Base-by-base conservation (phyloP, 495 filamentous ascomycete genomes). In the Trichocladium uniseriatum region DNA sequence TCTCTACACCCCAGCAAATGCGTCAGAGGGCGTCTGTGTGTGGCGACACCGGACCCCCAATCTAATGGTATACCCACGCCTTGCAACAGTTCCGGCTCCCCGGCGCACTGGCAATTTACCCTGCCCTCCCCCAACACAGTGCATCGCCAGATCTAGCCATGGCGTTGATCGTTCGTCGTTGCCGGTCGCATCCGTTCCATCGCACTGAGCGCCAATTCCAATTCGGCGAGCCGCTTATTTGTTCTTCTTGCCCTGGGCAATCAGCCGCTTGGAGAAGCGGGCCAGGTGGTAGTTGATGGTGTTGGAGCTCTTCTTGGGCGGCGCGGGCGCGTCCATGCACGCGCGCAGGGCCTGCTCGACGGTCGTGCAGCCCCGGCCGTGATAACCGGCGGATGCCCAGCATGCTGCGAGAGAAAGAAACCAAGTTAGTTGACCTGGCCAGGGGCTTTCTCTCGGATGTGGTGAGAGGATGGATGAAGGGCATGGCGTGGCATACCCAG, bases 231-330 rank as follows among this genome's bases (percentile, higher is more conserved):
- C 52, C 41, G 7, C 69, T 59, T 81, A 79, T 71, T 80, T 81
- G 74, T 90, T 94, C 57, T 57, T 56, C 38, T 20, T 42, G 15
- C 80, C 78, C 7, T 82, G 80, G 1, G 78, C 78, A 36, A 77
- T 77, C 28, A 98, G 82, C 62, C 82, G 84, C 6, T 86, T 81
- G 61, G 94, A 89, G 72, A 97, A 81, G 52, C 92, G 78, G 59
- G 78, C 77, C 34, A 98, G 68, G 67, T 96, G 90, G 75, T 94
- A 95, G 70, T 98, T 98, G 77, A 97, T 91, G 47, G 80, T 85
- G 72, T 84, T 95, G 74, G 79, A 83, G 66, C 80, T 77, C 58
- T 76, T 69, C n/a, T 73, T 66, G 54, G 76, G 73, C 31, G 82
- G 70, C 74, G 74, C 82, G 76, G 82, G 81, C 54, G 76, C 75